phyloP scores from a whole-genome alignment of 75 land plant species.

The Selaginella moellendorffii region DNA sequence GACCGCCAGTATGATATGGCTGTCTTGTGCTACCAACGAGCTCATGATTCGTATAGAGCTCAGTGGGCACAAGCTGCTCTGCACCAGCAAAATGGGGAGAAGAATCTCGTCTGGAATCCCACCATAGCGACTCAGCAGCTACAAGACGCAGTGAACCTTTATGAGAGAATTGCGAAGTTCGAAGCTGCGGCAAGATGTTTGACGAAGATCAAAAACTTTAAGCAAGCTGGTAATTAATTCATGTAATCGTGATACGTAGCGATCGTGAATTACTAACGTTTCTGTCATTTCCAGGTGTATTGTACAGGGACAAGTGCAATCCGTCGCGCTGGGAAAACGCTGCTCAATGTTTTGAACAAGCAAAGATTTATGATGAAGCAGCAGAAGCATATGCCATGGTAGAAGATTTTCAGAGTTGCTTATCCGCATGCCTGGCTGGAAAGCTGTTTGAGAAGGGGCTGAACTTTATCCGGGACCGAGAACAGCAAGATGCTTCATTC shows the following conservation, averaged over 20 bases:
- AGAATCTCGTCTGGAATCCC: conserved; percentile 3
- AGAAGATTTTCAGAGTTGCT: conserved; percentile 26
- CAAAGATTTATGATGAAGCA: conserved; percentile 30
- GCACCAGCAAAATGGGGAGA: conserved; percentile 27
- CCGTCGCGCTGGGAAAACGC: conserved; percentile 27
- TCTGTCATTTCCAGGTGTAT: conserved; percentile 6
- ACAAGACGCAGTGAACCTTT: conserved; percentile 24
- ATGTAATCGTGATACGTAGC: too few species aligned
- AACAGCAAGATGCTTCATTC: not conserved
- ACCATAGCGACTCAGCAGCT: conserved; percentile 41
- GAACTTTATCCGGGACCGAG: conserved; percentile 6
- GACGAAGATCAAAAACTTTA: conserved; percentile 30
- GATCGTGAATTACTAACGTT: conserved; percentile 17
- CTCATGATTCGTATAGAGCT: conserved; percentile 30
- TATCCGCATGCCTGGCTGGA: conserved; percentile 18
- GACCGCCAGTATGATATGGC: conserved; percentile 46
- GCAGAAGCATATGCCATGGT: conserved; percentile 38
- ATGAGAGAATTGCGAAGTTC: too few species aligned
- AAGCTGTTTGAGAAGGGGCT: conserved; percentile 15
- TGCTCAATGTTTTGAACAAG: conserved; percentile 45
- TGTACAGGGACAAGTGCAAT: conserved; percentile 38
- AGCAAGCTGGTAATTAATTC: conserved; percentile 35
- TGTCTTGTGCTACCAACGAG: conserved; percentile 51
- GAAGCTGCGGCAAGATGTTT: conserved; percentile 48
- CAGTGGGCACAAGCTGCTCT: conserved; percentile 38